These are phyloP conservation scores for Lipomyces spencermartinsiae DNA, from an alignment of 805 yeast genomes.

Conservation along the genomic window DNA sequence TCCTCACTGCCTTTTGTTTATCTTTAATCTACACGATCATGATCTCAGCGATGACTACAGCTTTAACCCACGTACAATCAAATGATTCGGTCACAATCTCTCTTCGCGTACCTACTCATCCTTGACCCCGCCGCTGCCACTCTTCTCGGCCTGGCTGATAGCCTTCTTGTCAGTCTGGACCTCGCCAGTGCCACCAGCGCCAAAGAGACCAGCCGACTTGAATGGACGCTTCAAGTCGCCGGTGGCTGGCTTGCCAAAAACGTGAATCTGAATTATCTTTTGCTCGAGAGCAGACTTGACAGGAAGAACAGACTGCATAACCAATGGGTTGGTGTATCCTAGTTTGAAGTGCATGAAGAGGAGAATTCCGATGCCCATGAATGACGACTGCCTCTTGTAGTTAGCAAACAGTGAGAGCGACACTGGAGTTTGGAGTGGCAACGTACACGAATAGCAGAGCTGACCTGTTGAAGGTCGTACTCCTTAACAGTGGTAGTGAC, in stretches of 20 bases:
- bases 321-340: slow-evolving; percentile 96
- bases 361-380: slow-evolving; percentile 94
- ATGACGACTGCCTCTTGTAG: slow-evolving; percentile 60
- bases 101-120: slow-evolving; percentile 62
- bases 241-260: slow-evolving; percentile 78
- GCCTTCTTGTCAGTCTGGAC: slow-evolving; percentile 86
- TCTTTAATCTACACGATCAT: background rate
- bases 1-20: background rate
- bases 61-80: background rate
- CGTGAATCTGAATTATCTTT: slow-evolving; percentile 88
- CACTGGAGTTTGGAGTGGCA: background rate
- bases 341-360: slow-evolving; percentile 97
- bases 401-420: background rate
- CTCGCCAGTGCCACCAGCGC: slow-evolving; percentile 51
- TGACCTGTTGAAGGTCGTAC: slow-evolving; percentile 88
- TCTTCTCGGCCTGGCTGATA: slow-evolving; percentile 79
- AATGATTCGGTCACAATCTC: background rate
- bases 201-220: slow-evolving; percentile 81
- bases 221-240: slow-evolving; percentile 98
- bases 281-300: slow-evolving; percentile 88
- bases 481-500: slow-evolving; percentile 93
- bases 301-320: slow-evolving; percentile 92
- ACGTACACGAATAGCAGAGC: slow-evolving; percentile 59
- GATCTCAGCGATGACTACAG: background rate
- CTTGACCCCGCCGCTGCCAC: slow-evolving; percentile 83